A percentile compares a stretch with the other conserved stretches of the same genome.
phyloP scores from a whole-genome alignment of 2,329 filamentous ascomycete genomes.

The Tolypocladium tundrense region DNA sequence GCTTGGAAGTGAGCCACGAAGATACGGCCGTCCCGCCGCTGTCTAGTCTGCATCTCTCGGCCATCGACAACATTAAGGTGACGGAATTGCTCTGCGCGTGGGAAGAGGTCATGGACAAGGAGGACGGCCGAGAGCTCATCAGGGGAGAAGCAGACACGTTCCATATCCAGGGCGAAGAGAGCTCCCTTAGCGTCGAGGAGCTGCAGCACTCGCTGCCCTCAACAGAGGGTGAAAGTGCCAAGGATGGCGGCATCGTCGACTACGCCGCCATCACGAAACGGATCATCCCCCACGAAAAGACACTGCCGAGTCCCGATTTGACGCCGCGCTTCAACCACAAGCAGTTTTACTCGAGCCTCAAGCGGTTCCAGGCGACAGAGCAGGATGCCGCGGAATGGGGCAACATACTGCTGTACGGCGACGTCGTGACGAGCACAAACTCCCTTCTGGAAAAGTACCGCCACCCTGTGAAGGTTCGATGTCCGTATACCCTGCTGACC shows the following conservation, averaged over 20 bases:
- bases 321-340: constrained; percentile 84
- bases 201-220: constrained; percentile 41
- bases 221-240: constrained; percentile 8
- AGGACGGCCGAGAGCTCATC: constrained; percentile 61
- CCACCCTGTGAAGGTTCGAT: not conserved
- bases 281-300: constrained; percentile 60
- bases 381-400: constrained; percentile 61
- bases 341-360: constrained; percentile 63
- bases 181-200: constrained; percentile 46
- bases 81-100: constrained; percentile 55
- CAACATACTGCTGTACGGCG: constrained; percentile 69
- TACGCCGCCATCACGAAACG: constrained; percentile 65
- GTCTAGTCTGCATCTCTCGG: constrained; percentile 74
- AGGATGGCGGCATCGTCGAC: constrained; percentile 55
- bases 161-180: constrained; percentile 57
- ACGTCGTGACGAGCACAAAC: constrained; percentile 89
- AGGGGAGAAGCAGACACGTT: constrained; percentile 78
- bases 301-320: constrained; percentile 56
- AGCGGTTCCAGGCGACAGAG: constrained; percentile 48
- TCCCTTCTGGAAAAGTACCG: constrained; percentile 78
- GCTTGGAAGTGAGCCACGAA: constrained; percentile 65
- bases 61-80: constrained; percentile 53
- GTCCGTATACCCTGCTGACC: not conserved
- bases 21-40: constrained; percentile 64
- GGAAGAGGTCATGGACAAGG: constrained; percentile 55